Evolutionary conservation across 164 flowering plant species (phyloP).

Genomic region (Dillenia turbinata): DNA sequence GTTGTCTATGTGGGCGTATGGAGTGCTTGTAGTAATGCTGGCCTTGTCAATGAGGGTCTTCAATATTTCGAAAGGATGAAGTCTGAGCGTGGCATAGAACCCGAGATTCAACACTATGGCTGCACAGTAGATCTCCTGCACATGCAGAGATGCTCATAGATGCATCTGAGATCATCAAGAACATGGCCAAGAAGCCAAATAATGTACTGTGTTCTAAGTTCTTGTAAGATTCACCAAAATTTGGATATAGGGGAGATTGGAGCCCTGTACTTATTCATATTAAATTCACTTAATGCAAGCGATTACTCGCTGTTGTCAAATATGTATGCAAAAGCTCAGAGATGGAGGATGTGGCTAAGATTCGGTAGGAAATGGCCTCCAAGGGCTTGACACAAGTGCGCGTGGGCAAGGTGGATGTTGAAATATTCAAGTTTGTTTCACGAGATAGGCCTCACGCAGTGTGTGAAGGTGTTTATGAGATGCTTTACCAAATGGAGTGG

Average conservation of each 20-base stretch:
- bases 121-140: slow-evolving; percentile 76
- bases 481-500: slow-evolving; percentile 91
- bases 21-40: slow-evolving; percentile 71
- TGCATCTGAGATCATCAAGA: slow-evolving; percentile 52
- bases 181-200: slow-evolving; percentile 68
- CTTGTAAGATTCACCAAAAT: slow-evolving; percentile 50
- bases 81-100: slow-evolving; percentile 50
- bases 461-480: slow-evolving; percentile 44
- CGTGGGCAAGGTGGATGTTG: slow-evolving; percentile 53
- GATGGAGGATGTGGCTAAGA: slow-evolving; percentile 45
- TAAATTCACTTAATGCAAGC: slow-evolving; percentile 32
- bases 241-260: slow-evolving; percentile 48
- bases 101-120: slow-evolving; percentile 71
- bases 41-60: slow-evolving; percentile 58
- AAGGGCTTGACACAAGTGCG: slow-evolving; percentile 40
- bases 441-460: slow-evolving; percentile 50
- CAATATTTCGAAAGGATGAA: slow-evolving; percentile 47
- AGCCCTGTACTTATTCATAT: slow-evolving; percentile 29
- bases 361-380: slow-evolving; percentile 32
- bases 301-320: slow-evolving; percentile 58
- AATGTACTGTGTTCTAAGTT: slow-evolving; percentile 66
- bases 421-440: slow-evolving; percentile 53
- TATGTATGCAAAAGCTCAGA: slow-evolving; percentile 50
- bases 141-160: slow-evolving; percentile 62
- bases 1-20: slow-evolving; percentile 59